Percentiles rank a stretch among this genome's conserved stretches.
phyloP scores from a whole-genome alignment of 441 rosid species.

The Metrosideros polymorpha region DNA sequence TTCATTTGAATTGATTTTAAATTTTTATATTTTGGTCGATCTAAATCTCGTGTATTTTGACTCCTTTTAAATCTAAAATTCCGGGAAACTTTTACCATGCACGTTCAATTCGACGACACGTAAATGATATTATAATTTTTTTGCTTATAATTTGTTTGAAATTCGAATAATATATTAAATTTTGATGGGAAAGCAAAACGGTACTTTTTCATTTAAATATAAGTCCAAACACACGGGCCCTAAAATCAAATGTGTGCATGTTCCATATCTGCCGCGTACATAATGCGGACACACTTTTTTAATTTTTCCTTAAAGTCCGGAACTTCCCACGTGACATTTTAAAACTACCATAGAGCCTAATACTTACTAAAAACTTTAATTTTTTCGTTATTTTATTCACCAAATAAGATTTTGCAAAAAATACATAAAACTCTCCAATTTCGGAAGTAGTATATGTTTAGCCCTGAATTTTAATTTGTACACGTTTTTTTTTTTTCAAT shows the following conservation, averaged over 20 bases:
- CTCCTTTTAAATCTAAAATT: background rate
- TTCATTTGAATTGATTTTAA: background rate
- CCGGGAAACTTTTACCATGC: background rate
- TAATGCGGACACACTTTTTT: background rate
- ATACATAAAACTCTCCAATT: background rate
- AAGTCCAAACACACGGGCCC: background rate
- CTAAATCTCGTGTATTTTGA: accelerated
- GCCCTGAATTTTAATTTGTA: background rate
- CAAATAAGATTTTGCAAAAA: background rate
- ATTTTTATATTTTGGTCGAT: background rate
- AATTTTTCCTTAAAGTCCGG: background rate
- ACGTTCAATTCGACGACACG: too few relatives aligned
- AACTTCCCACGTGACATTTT: background rate
- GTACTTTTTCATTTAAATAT: background rate
- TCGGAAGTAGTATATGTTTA: background rate
- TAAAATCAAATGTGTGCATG: background rate
- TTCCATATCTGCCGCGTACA: background rate
- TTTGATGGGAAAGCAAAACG: background rate
- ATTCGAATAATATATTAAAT: background rate
- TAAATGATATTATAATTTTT: too few relatives aligned
- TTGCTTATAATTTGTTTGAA: background rate
- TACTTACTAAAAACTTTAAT: background rate
- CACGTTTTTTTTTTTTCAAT: background rate
- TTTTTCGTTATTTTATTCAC: background rate
- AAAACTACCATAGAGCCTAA: background rate